Percentiles rank a stretch among this genome's conserved stretches.
These are phyloP conservation scores for Aspergillus sclerotioniger DNA, from an alignment of 495 filamentous ascomycete species.

Conservation along the genomic window DNA sequence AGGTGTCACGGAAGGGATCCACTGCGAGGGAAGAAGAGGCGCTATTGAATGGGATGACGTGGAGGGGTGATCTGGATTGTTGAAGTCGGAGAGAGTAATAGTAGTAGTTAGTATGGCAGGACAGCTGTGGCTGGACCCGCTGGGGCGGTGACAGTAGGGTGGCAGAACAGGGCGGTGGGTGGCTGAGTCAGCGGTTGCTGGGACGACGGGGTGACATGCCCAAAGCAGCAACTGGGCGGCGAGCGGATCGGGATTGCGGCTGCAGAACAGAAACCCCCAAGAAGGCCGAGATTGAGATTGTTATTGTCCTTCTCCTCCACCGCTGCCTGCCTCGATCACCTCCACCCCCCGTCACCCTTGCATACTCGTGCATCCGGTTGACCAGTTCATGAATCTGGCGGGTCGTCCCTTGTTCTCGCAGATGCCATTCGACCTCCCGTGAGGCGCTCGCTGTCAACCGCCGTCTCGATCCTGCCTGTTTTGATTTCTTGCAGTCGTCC, in stretches of 20 bases:
- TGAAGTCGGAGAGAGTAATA: background rate
- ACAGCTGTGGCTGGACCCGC: conserved; percentile 6
- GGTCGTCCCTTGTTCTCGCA: conserved; percentile 17
- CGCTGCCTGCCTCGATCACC: conserved; percentile 6
- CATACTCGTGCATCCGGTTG: conserved; percentile 18
- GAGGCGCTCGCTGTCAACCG: conserved; percentile 9
- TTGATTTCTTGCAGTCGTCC: conserved; percentile 19
- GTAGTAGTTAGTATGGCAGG: conserved; percentile 14
- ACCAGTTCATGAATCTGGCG: conserved; percentile 22
- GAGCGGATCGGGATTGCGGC: conserved; percentile 13
- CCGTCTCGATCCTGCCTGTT: background rate
- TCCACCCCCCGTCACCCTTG: conserved; percentile 19
- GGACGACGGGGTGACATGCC: conserved; percentile 17
- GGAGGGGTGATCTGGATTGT: background rate
- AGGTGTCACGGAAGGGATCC: background rate
- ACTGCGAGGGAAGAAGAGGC: background rate
- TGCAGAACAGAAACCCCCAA: conserved; percentile 1
- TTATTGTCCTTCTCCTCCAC: conserved; percentile 11
- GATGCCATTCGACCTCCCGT: conserved; percentile 18
- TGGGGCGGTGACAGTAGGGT: conserved; percentile 21
- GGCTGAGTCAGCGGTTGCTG: conserved; percentile 39
- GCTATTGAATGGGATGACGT: background rate
- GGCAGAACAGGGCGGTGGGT: conserved; percentile 24
- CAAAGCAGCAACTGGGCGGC: conserved; percentile 2
- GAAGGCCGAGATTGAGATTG: background rate